Base-by-base conservation (phyloP, 768 basidiomycete genomes). In the Leccinum broughii region DNA sequence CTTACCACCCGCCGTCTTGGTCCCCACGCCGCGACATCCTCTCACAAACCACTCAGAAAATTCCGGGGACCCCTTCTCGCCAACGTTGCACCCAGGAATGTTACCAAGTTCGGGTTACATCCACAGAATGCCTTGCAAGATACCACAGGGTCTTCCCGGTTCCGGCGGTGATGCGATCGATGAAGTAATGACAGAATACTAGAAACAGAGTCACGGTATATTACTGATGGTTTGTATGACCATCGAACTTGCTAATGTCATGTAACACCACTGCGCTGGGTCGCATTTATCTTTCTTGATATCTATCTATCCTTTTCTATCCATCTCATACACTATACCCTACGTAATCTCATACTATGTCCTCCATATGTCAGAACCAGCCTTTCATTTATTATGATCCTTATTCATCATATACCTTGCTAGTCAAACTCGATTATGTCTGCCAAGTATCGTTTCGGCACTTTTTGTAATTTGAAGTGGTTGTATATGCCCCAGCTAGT, bases 161-260 rank as follows among this genome's bases (percentile, higher is more conserved):
- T 49, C 61, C 22, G 44, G 51, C 5, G 64, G 55, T 24, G 51
- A 49, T n/a, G 24, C 35, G 4, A 54, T 64, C 3, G 64, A 66
- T 24, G 70, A 70, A 48, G 61, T 35, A 14, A 73, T 66, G 67
- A 56, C 55, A 32, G 70, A 74, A 51, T 56, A 46, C 49, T 73
- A 46, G 59, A 56, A 28, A 4, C 46, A 24, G 35, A n/a, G 34
- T 30, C 28, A 30, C 28, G 28, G 28, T 22, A 32, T 22, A 30
- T 46, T 39, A 32, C 10, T 32, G 32, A 57, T 32, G 60, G 61
- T 70, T 11, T 58, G 68, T 54, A 61, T 50, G n/a, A 9, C 39
- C 17, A 59, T 60, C 52, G 46, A 22, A 6, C 26, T 20, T 37
- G 10, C 24, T 10, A 41, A 26, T 60, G 11, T 14, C 20, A 22